These are phyloP conservation scores for Meredithiella fracta DNA, from an alignment of 2,329 filamentous ascomycete genomes.

Conservation along the genomic window DNA sequence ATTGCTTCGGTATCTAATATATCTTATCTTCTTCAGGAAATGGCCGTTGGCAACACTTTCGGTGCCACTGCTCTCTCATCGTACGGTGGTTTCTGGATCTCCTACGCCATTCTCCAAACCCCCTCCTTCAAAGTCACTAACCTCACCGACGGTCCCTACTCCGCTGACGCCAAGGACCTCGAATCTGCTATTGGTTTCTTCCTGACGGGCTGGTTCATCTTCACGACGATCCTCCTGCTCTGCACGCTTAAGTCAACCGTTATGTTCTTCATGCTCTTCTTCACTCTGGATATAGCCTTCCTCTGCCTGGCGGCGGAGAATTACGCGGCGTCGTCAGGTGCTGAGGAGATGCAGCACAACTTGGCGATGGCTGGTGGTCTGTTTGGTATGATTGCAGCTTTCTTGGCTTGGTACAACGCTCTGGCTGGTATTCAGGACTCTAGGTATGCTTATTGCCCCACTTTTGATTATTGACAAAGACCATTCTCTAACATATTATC, in stretches of 20 bases:
- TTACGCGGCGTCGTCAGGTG: slow-evolving; percentile 36
- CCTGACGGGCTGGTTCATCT: slow-evolving; percentile 70
- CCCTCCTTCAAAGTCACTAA: slow-evolving; percentile 45
- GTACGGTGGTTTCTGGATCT: slow-evolving; percentile 73
- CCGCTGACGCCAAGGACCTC: slow-evolving; percentile 28
- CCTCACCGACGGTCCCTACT: slow-evolving; percentile 29
- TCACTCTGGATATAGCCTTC: slow-evolving; percentile 61
- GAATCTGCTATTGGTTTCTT: slow-evolving; percentile 55
- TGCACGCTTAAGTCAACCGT: slow-evolving; percentile 63
- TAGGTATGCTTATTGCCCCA: slow-evolving; percentile 31
- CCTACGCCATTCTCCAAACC: slow-evolving; percentile 55
- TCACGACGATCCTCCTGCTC: slow-evolving; percentile 57
- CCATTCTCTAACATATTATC: slow-evolving; percentile 21
- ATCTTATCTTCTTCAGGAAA: slow-evolving; percentile 44
- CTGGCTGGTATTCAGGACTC: slow-evolving; percentile 64
- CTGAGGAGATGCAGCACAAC: slow-evolving; percentile 26
- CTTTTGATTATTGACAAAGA: not conserved
- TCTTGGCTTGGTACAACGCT: slow-evolving; percentile 77
- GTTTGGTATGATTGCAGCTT: slow-evolving; percentile 67
- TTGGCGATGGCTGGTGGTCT: slow-evolving; percentile 57
- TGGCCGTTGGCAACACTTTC: slow-evolving; percentile 76
- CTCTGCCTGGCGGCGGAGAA: slow-evolving; percentile 53
- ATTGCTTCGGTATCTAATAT: no score
- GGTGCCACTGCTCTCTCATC: slow-evolving; percentile 68
- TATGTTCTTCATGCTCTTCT: slow-evolving; percentile 63